phyloP scores from a whole-genome alignment of 805 yeast species.

The Candida khao-thaluensis region DNA sequence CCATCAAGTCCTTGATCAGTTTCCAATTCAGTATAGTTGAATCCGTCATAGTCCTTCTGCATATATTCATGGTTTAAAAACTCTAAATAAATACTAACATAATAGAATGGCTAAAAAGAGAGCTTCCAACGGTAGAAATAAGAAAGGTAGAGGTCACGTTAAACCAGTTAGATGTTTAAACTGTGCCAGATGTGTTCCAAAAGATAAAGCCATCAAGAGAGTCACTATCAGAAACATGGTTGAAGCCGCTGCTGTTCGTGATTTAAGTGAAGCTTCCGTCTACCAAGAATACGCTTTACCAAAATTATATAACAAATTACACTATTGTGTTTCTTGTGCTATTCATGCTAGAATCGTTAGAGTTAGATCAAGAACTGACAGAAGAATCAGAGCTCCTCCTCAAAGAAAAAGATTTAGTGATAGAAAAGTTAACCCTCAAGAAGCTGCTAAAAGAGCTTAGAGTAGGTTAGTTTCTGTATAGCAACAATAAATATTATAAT shows the following conservation, averaged over 20 bases:
- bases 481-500: constrained; percentile 7
- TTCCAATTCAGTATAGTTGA: too few relatives aligned
- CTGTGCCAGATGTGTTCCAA: constrained; percentile 99
- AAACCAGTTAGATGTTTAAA: constrained; percentile 99
- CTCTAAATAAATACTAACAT: constrained; percentile 22
- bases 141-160: constrained; percentile 99
- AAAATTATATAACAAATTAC: constrained; percentile 99
- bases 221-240: constrained; percentile 99
- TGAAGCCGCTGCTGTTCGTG: constrained; percentile 99
- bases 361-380: constrained; percentile 98
- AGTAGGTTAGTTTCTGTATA: constrained; percentile 2
- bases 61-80: too few relatives aligned
- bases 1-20: too few relatives aligned
- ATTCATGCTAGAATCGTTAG: constrained; percentile 99
- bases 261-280: constrained; percentile 98
- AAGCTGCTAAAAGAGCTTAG: constrained; percentile 91
- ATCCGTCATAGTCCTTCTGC: too few relatives aligned
- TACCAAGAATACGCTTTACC: constrained; percentile 99
- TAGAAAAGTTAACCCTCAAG: constrained; percentile 94
- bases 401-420: constrained; percentile 97
- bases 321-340: constrained; percentile 99
- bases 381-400: constrained; percentile 99
- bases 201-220: constrained; percentile 99
- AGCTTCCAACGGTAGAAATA: constrained; percentile 99
- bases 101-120: constrained; percentile 97